Evolutionary conservation across 1,284 basidiomycete genomes (phyloP), one percentile per base, ranked within the genome.

Genomic region (Ganoderma resinaceum): DNA sequence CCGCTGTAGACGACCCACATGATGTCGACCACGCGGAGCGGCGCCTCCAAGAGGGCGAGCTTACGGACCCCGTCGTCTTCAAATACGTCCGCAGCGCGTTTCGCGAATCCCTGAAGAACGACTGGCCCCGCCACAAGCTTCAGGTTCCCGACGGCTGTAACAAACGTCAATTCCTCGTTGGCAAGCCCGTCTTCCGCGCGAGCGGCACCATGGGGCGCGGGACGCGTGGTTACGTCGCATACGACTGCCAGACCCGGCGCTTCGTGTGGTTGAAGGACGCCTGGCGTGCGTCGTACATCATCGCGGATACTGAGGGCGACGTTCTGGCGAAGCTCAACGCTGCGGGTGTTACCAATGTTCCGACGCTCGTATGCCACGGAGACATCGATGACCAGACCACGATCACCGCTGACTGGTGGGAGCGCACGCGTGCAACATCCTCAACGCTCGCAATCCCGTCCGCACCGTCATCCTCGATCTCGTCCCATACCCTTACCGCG

Each of bases 191-290:
- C 35, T 64, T 59, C 40, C 4, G 33, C 3, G 33, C 42, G 5
- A 8, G 35, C 2, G 58, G 59, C 8, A 9, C 61, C 4, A n/a
- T 49, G 6, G 63, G 66, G 1, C 66, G 66, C 12, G 66, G 66
- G 4, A 68, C 66, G 0, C 57, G 60, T 29, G 66, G 66, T 8
- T 68, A 68, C 38, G 59, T 68, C 20, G 66, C 66, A 0, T 26
- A 23, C 29, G 35, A 43, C 49, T 16, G 20, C 37, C 2, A 35
- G 9, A 31, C 37, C 2, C 35, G 40, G 8, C 37, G n/a, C 16
- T 64, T 65, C n/a, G 62, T 65, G 4, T 70, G 58, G 31, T 53
- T 70, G 37, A 70, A 70, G 35, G 69, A 70, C 29, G 40, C 65
- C 1, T 70, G 69, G 69, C 60, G 66, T 6, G 59, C 61, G 14